Base-by-base conservation (phyloP, 75 land plant species). In the Picea glauca region DNA sequence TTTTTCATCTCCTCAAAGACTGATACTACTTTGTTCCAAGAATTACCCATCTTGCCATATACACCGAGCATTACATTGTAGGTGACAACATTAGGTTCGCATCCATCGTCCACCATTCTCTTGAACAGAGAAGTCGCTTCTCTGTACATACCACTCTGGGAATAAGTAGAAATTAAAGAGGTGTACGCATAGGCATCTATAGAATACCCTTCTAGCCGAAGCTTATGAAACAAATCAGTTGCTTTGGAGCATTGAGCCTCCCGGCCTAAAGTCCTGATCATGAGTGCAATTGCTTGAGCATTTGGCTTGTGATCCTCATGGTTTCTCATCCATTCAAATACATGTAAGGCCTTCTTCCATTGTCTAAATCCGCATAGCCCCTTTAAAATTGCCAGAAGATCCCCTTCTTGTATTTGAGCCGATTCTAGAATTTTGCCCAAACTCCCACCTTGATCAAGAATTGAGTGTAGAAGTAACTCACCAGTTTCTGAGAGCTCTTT, bases 11-110 rank as follows among this genome's bases (percentile, higher is more conserved):
- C 98, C 63, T 87, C 85, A 76, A 94, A 78, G 12, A 94, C 74
- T 15, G 33, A 65, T n/a, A 79, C 50, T 58, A 91, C 87, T 54
- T 83, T 78, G 72, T 83, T 76, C 95, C 93, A 94, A 64, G 93
- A 90, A 73, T 87, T 67, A 1, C 99, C 99, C 84, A 78, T 88
- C 67, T 86, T 89, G 3, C 95, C 87, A 76, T 94, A 94, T 46
- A 91, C 84, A 81, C 87, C 98, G 14, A 96, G 88, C 87, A 96
- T 85, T 65, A 94, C 98, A 82, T 96, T 96, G 79, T 94, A 96
- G 15, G 98, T 96, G 43, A 96, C 98, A 64, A 90, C 54, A n/a
- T 87, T 92, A 14, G 94, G 93, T 59, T 62, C 40, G 38, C 91
- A 67, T 11, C 98, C 99, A 35, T 78, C 91, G 56, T 81, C 81